These are phyloP conservation scores for Xenosphaeropsis pyriputrescens DNA, from an alignment of 2,329 filamentous ascomycete species.

Conservation along the genomic window DNA sequence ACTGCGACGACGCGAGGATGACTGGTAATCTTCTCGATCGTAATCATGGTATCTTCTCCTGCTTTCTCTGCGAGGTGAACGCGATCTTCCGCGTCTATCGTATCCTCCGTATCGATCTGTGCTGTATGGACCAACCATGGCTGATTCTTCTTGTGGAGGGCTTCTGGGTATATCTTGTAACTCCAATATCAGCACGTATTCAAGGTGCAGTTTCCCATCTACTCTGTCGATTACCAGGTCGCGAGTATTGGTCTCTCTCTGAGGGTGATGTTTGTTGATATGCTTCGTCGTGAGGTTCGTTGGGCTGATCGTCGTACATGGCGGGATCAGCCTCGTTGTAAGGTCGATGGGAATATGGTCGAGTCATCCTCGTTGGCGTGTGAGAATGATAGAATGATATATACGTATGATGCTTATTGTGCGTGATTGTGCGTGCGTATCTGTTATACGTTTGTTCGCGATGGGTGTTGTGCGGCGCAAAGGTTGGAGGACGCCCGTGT, in stretches of 20 bases:
- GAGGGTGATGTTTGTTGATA: conserved; percentile 8
- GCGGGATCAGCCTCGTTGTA: conserved; percentile 11
- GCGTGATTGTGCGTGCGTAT: no score
- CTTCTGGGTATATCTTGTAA: conserved; percentile 18
- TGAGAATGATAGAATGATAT: no score
- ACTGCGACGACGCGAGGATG: conserved; percentile 11
- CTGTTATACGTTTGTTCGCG: no score
- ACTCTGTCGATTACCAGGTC: conserved; percentile 21
- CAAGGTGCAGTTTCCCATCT: conserved; percentile 7
- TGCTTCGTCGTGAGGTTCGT: conserved; percentile 7
- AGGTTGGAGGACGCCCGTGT: not conserved
- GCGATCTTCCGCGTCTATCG: conserved; percentile 22
- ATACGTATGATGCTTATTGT: no score
- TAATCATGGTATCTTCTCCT: conserved; percentile 17
- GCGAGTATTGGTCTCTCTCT: conserved; percentile 14
- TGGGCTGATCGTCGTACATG: conserved; percentile 29
- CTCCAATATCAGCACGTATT: conserved; percentile 17
- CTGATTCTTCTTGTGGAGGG: conserved; percentile 11
- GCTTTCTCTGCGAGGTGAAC: conserved; percentile 18
- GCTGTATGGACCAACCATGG: conserved; percentile 4
- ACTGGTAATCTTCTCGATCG: conserved; percentile 18
- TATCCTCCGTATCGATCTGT: not conserved
- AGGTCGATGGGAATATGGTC: conserved; percentile 7
- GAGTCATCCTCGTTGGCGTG: conserved; percentile 5
- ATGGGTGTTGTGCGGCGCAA: no score